Percentiles rank a stretch among this genome's conserved stretches.
Evolutionary conservation across 345 rosid species (phyloP).

Genomic region (Lepidium africanum): DNA sequence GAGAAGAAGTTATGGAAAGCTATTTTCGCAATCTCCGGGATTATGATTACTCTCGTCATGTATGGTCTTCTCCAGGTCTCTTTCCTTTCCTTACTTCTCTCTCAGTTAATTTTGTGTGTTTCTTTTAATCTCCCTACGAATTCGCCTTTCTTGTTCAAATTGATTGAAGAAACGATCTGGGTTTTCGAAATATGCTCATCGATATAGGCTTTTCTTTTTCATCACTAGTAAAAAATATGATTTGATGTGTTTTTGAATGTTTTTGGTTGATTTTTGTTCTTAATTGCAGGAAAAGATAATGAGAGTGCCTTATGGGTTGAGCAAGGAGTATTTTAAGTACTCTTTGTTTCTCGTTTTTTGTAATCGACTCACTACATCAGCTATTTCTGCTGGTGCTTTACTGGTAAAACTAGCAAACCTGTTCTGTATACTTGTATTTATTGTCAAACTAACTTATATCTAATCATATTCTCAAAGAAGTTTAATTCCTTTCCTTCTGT

Average conservation of each 20-base stretch:
- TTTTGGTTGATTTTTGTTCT: too few species aligned
- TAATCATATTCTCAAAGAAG: neutral
- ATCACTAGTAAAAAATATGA: neutral
- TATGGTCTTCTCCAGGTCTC: conserved; percentile 79
- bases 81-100: neutral
- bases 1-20: conserved; percentile 61
- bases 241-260: too few species aligned
- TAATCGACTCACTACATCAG: conserved; percentile 78
- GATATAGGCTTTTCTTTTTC: neutral
- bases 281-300: conserved; percentile 27
- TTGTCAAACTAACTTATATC: neutral
- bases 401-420: conserved; percentile 34
- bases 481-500: neutral
- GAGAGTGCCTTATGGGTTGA: conserved; percentile 87
- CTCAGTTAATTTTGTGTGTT: too few species aligned
- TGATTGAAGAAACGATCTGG: neutral
- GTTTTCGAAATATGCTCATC: neutral
- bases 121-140: neutral
- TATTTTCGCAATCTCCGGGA: conserved; percentile 55
- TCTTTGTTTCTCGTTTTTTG: conserved; percentile 93
- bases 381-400: conserved; percentile 73
- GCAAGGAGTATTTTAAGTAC: conserved; percentile 68
- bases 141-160: neutral
- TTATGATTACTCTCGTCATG: conserved; percentile 79
- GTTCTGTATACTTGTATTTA: neutral